A percentile compares a stretch with the other conserved stretches of the same genome.
phyloP scores from a whole-genome alignment of 2,329 filamentous ascomycete species.

The Fulvia fulva region DNA sequence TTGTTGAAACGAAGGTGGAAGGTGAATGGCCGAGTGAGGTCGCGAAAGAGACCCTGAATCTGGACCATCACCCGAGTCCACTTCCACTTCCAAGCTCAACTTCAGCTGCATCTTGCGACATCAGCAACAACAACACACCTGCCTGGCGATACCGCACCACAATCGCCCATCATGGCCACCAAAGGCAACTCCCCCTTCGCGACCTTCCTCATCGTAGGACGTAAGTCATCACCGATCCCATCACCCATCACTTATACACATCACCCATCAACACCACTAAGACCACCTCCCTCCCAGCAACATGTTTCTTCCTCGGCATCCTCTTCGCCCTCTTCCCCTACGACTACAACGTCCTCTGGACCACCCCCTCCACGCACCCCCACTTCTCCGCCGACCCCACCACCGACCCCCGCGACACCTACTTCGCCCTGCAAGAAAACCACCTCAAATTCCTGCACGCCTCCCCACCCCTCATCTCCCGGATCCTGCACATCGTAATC shows the following conservation, averaged over 20 bases:
- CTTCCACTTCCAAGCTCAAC: not conserved
- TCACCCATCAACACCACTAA: not conserved
- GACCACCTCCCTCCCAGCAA: conserved; percentile 40
- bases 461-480: conserved; percentile 84
- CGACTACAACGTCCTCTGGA: conserved; percentile 86
- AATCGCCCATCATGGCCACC: conserved; percentile 26
- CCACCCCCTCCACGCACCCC: conserved; percentile 49
- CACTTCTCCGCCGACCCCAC: not conserved
- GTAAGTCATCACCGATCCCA: conserved; percentile 56
- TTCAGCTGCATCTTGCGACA: not conserved
- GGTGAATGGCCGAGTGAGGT: not conserved
- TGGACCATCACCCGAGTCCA: not conserved
- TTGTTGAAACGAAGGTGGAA: not conserved
- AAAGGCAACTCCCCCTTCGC: conserved; percentile 61
- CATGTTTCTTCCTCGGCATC: conserved; percentile 91
- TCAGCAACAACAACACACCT: not conserved
- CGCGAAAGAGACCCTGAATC: not conserved
- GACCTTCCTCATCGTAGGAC: conserved; percentile 93
- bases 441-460: conserved; percentile 90
- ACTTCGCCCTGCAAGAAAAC: conserved; percentile 80
- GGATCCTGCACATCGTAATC: conserved; percentile 91
- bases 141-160: not conserved
- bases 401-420: conserved; percentile 49
- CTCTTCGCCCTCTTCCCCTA: conserved; percentile 96
- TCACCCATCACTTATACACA: too few relatives aligned